A percentile compares a stretch with the other conserved stretches of the same genome.
These are phyloP conservation scores for Kodamaea laetipori DNA, from an alignment of 805 yeast species.

Conservation along the genomic window DNA sequence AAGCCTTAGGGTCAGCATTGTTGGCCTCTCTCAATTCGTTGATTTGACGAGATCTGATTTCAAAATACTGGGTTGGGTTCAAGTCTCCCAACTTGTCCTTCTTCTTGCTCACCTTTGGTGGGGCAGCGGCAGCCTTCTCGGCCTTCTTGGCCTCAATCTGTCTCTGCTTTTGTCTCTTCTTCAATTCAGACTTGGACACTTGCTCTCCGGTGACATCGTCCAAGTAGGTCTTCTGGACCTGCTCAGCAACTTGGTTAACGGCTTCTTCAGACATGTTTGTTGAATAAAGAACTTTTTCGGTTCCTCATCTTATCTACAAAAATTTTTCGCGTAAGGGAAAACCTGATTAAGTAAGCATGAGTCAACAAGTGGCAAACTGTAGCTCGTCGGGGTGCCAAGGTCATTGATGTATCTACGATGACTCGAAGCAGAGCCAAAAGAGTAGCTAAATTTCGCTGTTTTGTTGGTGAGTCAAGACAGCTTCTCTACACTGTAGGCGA, in stretches of 20 bases:
- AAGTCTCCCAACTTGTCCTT: slow-evolving; percentile 81
- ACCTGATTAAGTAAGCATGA: slow-evolving; percentile 7
- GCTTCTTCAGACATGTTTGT: slow-evolving; percentile 41
- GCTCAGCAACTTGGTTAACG: slow-evolving; percentile 69
- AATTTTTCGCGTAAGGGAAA: slow-evolving; percentile 3
- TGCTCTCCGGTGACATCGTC: slow-evolving; percentile 96
- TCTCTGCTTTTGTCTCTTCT: slow-evolving; percentile 91
- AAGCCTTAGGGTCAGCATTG: slow-evolving; percentile 53
- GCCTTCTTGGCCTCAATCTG: slow-evolving; percentile 87
- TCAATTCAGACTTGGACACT: slow-evolving; percentile 94
- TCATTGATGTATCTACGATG: not conserved
- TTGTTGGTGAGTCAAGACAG: too few species aligned
- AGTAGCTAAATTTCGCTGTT: too few species aligned
- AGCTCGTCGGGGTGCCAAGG: not conserved
- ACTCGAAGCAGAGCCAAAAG: too few species aligned
- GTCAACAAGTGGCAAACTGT: slow-evolving; percentile 1
- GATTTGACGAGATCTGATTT: slow-evolving; percentile 88
- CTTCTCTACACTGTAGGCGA: too few species aligned
- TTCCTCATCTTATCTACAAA: slow-evolving; percentile 8
- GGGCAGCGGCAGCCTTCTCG: slow-evolving; percentile 65
- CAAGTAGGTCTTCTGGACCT: slow-evolving; percentile 72
- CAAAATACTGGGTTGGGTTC: slow-evolving; percentile 93
- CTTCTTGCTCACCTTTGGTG: slow-evolving; percentile 52
- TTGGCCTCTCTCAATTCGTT: slow-evolving; percentile 65
- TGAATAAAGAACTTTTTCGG: slow-evolving; percentile 3